These are phyloP conservation scores for Dichomitus squalens DNA, from an alignment of 1,284 basidiomycete genomes.

Conservation along the genomic window DNA sequence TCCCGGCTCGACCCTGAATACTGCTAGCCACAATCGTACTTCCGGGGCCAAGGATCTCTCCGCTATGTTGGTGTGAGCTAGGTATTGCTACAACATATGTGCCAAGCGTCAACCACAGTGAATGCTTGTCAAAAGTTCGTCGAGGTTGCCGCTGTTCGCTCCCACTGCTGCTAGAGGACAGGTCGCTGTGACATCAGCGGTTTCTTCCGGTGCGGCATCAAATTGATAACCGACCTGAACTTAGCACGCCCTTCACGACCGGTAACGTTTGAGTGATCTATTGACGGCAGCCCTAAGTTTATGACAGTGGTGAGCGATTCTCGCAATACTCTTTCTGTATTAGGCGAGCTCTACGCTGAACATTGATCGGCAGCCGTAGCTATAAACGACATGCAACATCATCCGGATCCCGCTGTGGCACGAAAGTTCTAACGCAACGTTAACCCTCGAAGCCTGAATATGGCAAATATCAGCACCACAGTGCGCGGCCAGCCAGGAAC, in stretches of 20 bases:
- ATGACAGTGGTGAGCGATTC: neutral
- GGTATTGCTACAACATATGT: neutral
- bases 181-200: too few species aligned
- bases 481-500: neutral
- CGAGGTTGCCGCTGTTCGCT: conserved; percentile 7
- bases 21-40: neutral
- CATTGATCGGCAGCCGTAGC: neutral
- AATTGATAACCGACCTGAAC: neutral
- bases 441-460: neutral
- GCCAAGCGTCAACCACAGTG: neutral
- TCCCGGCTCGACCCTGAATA: neutral
- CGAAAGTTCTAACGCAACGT: too few species aligned
- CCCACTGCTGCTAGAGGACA: neutral
- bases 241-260: neutral
- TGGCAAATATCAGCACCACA: neutral
- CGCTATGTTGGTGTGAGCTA: neutral
- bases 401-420: neutral
- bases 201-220: neutral
- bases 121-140: neutral
- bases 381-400: neutral
- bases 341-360: neutral
- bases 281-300: neutral
- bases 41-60: neutral
- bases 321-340: neutral
- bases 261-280: neutral